A percentile compares a stretch with the other conserved stretches of the same genome.
These are phyloP conservation scores for Plantago rigida DNA, from an alignment of 305 asterid species.

Conservation along the genomic window DNA sequence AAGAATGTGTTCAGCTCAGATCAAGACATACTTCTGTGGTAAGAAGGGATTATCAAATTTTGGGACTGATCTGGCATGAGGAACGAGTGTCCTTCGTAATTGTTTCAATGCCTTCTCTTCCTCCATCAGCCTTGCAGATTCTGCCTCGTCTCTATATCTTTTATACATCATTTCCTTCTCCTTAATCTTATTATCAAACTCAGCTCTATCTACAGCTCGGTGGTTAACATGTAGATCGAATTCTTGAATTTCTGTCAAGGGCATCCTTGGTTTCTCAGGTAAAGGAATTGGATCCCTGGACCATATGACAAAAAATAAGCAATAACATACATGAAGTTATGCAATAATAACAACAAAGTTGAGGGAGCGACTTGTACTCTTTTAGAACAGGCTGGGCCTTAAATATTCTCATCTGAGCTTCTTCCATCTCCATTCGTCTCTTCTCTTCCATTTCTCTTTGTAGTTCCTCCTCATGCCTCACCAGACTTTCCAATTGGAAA, in stretches of 20 bases:
- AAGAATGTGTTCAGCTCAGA: neutral
- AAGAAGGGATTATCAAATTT: conserved; percentile 66
- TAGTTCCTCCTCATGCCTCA: conserved; percentile 78
- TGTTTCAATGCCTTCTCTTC: conserved; percentile 90
- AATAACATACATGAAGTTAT: neutral
- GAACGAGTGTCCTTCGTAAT: conserved; percentile 62
- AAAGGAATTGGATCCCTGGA: conserved; percentile 90
- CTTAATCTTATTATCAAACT: conserved; percentile 82
- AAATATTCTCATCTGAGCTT: conserved; percentile 64
- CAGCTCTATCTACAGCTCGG: conserved; percentile 74
- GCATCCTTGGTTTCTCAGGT: conserved; percentile 59
- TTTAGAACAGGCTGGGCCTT: conserved; percentile 75
- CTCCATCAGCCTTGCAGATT: conserved; percentile 77
- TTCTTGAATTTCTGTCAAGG: conserved; percentile 73
- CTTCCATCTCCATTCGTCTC: conserved; percentile 56
- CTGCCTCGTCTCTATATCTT: conserved; percentile 86
- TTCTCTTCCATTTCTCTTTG: conserved; percentile 76
- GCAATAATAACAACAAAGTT: neutral
- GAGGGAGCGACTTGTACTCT: conserved; percentile 40
- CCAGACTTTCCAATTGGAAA: conserved; percentile 65
- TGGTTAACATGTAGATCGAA: conserved; percentile 61
- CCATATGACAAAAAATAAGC: neutral
- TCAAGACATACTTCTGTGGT: conserved; percentile 55
- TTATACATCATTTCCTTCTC: conserved; percentile 72
- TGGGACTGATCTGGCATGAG: conserved; percentile 80